Base-by-base conservation (phyloP, 495 filamentous ascomycete species). In the Lophium mytilinum region DNA sequence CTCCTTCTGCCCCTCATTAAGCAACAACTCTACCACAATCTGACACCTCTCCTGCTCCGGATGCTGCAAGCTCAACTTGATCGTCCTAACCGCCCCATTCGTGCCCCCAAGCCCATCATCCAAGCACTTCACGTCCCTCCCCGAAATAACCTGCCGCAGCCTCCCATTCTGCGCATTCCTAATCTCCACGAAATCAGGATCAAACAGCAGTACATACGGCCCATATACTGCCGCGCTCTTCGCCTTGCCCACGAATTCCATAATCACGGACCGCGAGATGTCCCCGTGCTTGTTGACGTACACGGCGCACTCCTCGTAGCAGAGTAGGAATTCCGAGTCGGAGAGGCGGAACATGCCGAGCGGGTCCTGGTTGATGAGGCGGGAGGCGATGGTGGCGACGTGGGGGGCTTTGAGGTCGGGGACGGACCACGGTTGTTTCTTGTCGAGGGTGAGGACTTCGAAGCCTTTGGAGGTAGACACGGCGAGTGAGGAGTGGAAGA, bases 221-320 rank as follows among this genome's bases (percentile, higher is more conserved):
- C 70, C 70, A 45, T 90, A 89, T 68, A 97, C 81, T 55, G 88
- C 90, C 9, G 92, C 93, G 52, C 84, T 84, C 67, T 86, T 84
- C 19, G 89, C 88, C 63, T 85, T 89, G 53, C 94, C 94, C 4
- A 95, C 90, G 71, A 96, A 97, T 64, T 96, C 89, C 89, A 97
- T 94, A 56, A 99, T 88, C 54, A 97, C 89, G 37, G 83, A 85
- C 45, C 93, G 84, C 37, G 83, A 89, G 15, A 99, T 88, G 55
- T 97, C 93, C 58, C 93, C 94, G 69, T 96, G 90, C 71, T 97
- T 95, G 73, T 97, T 95, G 69, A 96, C 89, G 60, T 97, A 99
- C 0, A 97, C 89, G 18, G 89, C 93, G 59, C 92, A 96, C 68
- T 96, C 89, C 53, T 90, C 87, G 69, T 96, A 99, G 12, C 83